Evolutionary conservation across 176 grass and related monocot species (phyloP).

Genomic region (sorghum (Sorghum bicolor)): Sorghum_bicolor_NCBIv3 NC_012870.2:70246001-70246500

Average conservation of each 20-base stretch:
- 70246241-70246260: neutral
- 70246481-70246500: no score
- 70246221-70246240: neutral
- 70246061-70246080: neutral
- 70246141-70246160: neutral
- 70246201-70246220: neutral
- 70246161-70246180: no score
- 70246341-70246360: neutral
- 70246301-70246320: neutral
- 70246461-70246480: constrained; percentile 18
- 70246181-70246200: no score
- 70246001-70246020: constrained; percentile 58
- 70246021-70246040: neutral
- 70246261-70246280: neutral
- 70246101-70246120: neutral
- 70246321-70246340: neutral
- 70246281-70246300: constrained; percentile 39
- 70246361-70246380: neutral
- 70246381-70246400: neutral
- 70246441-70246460: neutral
- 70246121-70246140: neutral
- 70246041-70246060: no score
- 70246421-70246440: neutral
- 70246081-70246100: neutral
- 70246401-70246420: neutral